Evolutionary conservation across 139 green algal species (phyloP), one percentile per base, ranked within the genome.

Genomic region (Parachlorella kessleri): DNA sequence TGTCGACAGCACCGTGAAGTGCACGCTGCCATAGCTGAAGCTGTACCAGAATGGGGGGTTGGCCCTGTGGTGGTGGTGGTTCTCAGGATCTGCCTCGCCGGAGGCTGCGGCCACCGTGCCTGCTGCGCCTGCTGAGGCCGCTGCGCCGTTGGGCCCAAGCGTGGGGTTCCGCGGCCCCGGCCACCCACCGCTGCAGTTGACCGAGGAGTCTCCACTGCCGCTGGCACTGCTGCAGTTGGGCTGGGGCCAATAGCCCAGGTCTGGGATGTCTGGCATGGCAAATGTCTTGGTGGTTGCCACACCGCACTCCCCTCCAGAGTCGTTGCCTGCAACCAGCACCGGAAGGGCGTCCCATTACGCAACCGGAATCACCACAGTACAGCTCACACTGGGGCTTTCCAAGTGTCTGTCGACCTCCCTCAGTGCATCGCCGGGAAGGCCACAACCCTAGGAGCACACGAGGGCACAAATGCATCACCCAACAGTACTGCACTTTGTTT

Each of bases 41-140:
- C 73, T 84, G 79, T 97, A 97, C 92, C 93, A 97, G 75, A 97
- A 97, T 0, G 93, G 93, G 4, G 93, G 73, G 79, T 81, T 85
- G 38, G 81, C 10, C 8, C 30, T 36, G 7, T 33, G 9, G 2
- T 30, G 18, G 30, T 21, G 0, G 23, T 35, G 9, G 28, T 23
- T 14, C 30, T 24, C 36, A 18, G 28, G 39, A 42, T 33, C 14
- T 14, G 10, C 18, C 10, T 18, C 48, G 18, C 10, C 48, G 18
- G 48, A 59, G 18, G 48, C 48, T 59, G 48, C 48, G 48, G 48
- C 10, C 10, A 59, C 10, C 10, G 10, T 59, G 48, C 48, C 48
- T 28, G 48, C 48, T 10, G 14, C 21, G 48, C 48, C 48, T 28
- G 48, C 48, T 28, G 48, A 59, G 21, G 48, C 63, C n/a, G 66